These are phyloP conservation scores for Penicillium sp. DNA, from an alignment of 2,329 filamentous ascomycete genomes.

Conservation along the genomic window DNA sequence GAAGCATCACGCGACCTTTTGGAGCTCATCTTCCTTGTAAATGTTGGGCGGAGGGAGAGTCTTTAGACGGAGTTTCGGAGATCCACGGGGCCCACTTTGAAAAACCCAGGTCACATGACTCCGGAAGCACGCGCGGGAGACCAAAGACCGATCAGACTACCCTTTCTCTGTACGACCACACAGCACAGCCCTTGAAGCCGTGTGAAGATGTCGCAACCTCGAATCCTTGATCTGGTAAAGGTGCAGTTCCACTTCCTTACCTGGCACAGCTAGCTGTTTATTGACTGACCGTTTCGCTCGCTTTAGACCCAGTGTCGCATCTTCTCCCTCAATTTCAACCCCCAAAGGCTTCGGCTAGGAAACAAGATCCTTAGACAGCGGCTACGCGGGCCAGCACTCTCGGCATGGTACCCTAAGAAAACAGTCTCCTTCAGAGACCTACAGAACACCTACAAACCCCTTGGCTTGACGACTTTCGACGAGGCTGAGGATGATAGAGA, in stretches of 20 bases:
- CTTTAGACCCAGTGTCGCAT: slow-evolving; percentile 84
- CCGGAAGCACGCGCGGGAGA: background rate
- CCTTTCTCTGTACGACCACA: background rate
- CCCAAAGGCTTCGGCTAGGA: slow-evolving; percentile 76
- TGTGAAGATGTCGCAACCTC: slow-evolving; percentile 51
- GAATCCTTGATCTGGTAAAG: slow-evolving; percentile 75
- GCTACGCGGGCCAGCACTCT: slow-evolving; percentile 79
- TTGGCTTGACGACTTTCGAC: slow-evolving; percentile 71
- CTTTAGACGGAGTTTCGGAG: no score
- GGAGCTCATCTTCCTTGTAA: slow-evolving; percentile 25
- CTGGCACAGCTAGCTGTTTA: no score
- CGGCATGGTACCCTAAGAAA: slow-evolving; percentile 84
- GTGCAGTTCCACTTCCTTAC: slow-evolving; percentile 49
- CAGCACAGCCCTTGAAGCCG: background rate
- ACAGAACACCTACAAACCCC: slow-evolving; percentile 67
- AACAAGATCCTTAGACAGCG: slow-evolving; percentile 92
- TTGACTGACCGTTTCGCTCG: background rate
- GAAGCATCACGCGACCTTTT: slow-evolving; percentile 25
- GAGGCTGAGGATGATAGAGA: slow-evolving; percentile 79
- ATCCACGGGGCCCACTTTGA: background rate
- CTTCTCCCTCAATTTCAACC: slow-evolving; percentile 92
- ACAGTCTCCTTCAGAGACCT: slow-evolving; percentile 74
- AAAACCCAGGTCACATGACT: slow-evolving; percentile 10
- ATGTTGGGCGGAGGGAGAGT: background rate
- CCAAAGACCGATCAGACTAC: background rate